phyloP scores from a whole-genome alignment of 2,329 filamentous ascomycete species.

The Fusarium nygamai region DNA sequence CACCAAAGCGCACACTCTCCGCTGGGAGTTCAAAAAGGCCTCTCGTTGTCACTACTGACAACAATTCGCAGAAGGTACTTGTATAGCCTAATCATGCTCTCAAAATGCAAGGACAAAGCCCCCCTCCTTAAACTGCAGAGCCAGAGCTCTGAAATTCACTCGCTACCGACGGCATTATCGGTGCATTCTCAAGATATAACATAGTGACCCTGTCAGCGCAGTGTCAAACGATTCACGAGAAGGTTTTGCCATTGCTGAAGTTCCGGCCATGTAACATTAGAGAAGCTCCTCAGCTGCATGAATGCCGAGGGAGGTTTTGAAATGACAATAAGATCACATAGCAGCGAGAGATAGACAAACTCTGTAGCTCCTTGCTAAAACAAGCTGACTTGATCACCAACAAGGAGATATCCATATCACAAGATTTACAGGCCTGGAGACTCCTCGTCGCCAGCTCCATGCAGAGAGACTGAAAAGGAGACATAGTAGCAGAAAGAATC shows the following conservation, averaged over 20 bases:
- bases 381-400: not conserved
- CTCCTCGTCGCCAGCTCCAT: no score
- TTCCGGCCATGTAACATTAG: no score
- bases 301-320: not conserved
- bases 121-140: not conserved
- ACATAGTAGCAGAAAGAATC: rapidly evolving
- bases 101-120: not conserved
- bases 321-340: not conserved
- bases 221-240: not conserved
- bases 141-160: not conserved
- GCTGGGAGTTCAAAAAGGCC: no score
- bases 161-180: not conserved
- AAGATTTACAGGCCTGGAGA: not conserved
- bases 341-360: not conserved
- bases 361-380: not conserved
- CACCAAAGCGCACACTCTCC: not conserved
- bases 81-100: not conserved
- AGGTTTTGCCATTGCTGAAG: not conserved
- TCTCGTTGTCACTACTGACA: no score
- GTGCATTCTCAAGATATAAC: not conserved
- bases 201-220: not conserved
- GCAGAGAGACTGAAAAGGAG: not conserved
- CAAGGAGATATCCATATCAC: not conserved
- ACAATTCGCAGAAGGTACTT: not conserved
- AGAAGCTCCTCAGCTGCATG: not conserved